Percentiles rank a stretch among this genome's conserved stretches.
Conservation (phyloP, 139 green algal species). For the Nannochloris sp. region DNA sequence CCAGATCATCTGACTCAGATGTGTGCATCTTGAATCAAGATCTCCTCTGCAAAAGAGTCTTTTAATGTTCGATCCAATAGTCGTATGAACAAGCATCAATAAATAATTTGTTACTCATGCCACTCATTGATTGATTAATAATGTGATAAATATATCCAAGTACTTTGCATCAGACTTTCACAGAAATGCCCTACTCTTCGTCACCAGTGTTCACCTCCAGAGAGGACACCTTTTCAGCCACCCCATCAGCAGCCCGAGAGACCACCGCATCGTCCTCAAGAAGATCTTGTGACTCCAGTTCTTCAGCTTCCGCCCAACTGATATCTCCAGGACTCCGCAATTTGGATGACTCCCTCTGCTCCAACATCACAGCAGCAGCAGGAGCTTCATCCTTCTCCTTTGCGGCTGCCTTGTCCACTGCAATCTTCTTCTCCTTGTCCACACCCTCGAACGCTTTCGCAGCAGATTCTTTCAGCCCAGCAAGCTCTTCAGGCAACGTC, state of each 20-base stretch:
- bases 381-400: background rate
- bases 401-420: background rate
- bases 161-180: background rate
- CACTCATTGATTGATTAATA: background rate
- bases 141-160: background rate
- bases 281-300: background rate
- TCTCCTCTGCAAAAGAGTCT: too few species aligned
- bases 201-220: background rate
- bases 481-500: conserved; percentile 13
- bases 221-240: too few species aligned
- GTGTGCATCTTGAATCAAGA: too few species aligned
- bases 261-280: background rate
- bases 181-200: conserved; percentile 5
- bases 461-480: conserved; percentile 3
- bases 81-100: too few species aligned
- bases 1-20: too few species aligned
- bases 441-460: conserved; percentile 5
- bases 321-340: background rate
- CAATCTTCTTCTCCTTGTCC: background rate
- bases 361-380: background rate
- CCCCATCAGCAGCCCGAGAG: too few species aligned
- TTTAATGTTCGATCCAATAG: too few species aligned
- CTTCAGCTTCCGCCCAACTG: background rate
- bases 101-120: background rate
- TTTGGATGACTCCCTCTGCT: background rate